A percentile compares a stretch with the other conserved stretches of the same genome.
Conservation (phyloP, 768 basidiomycete genomes). For the Macrolepiota albuminosa region DNA sequence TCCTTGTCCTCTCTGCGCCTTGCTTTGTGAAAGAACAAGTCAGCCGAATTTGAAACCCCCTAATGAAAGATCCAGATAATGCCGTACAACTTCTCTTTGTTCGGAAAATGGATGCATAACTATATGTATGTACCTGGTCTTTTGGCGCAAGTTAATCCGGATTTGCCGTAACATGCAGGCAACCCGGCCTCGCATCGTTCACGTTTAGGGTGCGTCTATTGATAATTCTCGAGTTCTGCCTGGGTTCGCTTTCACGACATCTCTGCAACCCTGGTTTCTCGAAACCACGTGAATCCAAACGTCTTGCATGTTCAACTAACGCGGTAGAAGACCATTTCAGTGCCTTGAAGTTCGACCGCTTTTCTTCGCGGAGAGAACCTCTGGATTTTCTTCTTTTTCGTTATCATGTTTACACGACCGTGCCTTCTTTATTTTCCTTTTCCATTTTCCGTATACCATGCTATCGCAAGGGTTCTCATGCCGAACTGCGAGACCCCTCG, state of each 20-base stretch:
- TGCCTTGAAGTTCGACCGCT: neutral
- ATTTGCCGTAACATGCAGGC: neutral
- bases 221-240: neutral
- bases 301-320: neutral
- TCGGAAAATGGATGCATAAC: neutral
- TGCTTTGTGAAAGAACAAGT: neutral
- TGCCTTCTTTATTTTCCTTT: neutral
- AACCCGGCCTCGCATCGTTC: neutral
- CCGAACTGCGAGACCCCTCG: neutral
- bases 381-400: neutral
- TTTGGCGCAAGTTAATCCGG: neutral
- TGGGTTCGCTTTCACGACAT: neutral
- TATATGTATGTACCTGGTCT: neutral
- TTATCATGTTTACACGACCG: neutral
- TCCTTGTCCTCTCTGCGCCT: neutral
- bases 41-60: neutral
- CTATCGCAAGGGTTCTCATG: neutral
- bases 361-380: neutral
- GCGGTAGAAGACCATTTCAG: neutral
- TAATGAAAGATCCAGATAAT: neutral
- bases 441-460: neutral
- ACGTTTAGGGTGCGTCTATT: neutral
- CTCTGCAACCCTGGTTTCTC: slow-evolving; percentile 6
- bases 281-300: neutral
- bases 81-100: neutral